Conservation (phyloP, 2,329 filamentous ascomycete species). For the Pseudocercospora pini-densiflorae region DNA sequence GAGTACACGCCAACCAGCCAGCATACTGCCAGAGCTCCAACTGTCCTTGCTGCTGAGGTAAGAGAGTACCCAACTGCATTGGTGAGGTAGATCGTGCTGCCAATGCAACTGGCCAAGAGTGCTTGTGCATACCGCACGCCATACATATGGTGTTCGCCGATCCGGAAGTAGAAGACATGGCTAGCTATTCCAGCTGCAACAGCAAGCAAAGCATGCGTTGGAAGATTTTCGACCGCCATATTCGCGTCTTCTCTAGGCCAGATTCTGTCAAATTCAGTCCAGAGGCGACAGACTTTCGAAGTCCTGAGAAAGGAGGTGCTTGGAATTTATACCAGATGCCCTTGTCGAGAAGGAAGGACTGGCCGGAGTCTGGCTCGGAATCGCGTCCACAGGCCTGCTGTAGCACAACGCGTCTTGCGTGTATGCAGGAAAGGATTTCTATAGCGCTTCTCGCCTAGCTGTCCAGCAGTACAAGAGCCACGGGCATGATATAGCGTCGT, state of each 20-base stretch:
- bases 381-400: neutral
- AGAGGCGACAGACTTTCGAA: neutral
- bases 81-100: conserved; percentile 17
- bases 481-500: neutral
- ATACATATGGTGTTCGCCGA: conserved; percentile 36
- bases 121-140: conserved; percentile 24
- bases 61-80: conserved; percentile 10
- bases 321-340: neutral
- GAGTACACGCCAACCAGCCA: conserved; percentile 34
- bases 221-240: neutral
- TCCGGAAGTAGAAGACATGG: conserved; percentile 34
- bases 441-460: neutral
- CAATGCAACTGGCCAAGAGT: conserved; percentile 22
- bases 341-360: no score
- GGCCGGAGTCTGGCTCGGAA: no score
- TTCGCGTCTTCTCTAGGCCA: neutral
- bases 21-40: conserved; percentile 17
- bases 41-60: neutral
- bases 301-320: neutral
- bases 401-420: neutral
- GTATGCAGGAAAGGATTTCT: neutral
- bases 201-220: conserved; percentile 11
- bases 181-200: conserved; percentile 26
- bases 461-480: neutral
- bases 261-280: neutral